phyloP scores from a whole-genome alignment of 768 basidiomycete genomes.

The Baorangia bicolor region DNA sequence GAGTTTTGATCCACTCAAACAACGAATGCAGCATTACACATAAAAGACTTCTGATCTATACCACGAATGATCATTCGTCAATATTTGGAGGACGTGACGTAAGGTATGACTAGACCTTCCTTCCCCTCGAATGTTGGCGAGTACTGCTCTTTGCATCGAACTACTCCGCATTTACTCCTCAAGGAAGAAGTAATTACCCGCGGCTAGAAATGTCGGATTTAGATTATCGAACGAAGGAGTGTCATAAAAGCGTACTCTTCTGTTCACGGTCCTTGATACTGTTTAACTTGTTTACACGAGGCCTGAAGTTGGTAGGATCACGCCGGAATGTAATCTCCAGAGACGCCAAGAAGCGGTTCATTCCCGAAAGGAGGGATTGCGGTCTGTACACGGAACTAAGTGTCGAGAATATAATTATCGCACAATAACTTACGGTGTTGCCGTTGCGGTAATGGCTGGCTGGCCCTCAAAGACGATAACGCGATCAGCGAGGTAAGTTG shows the following conservation, averaged over 20 bases:
- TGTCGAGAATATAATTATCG: not conserved
- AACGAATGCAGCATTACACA: constrained; percentile 11
- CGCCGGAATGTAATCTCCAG: constrained; percentile 98
- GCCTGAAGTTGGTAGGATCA: constrained; percentile 93
- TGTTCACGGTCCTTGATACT: constrained; percentile 89
- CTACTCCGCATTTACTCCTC: constrained; percentile 54
- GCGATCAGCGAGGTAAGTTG: constrained; percentile 97
- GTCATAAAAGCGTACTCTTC: constrained; percentile 52
- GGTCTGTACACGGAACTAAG: constrained; percentile 51
- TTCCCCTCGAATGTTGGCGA: not conserved
- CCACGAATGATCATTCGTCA: constrained; percentile 6
- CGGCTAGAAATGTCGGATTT: constrained; percentile 40
- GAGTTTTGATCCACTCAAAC: constrained; percentile 8
- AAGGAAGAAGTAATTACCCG: constrained; percentile 92
- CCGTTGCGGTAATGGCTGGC: constrained; percentile 86
- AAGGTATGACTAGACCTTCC: constrained; percentile 17
- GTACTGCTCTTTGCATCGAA: not conserved
- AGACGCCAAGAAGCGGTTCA: constrained; percentile 96
- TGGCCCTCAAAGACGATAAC: constrained; percentile 90
- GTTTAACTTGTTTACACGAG: constrained; percentile 82
- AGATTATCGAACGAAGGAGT: constrained; percentile 4
- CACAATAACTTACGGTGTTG: constrained; percentile 68
- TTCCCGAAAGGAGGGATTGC: constrained; percentile 90
- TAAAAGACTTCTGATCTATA: constrained; percentile 7
- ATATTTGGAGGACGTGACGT: not conserved